Evolutionary conservation across 805 yeast species (phyloP).

Genomic region (Saccharomycopsis fermentans): DNA sequence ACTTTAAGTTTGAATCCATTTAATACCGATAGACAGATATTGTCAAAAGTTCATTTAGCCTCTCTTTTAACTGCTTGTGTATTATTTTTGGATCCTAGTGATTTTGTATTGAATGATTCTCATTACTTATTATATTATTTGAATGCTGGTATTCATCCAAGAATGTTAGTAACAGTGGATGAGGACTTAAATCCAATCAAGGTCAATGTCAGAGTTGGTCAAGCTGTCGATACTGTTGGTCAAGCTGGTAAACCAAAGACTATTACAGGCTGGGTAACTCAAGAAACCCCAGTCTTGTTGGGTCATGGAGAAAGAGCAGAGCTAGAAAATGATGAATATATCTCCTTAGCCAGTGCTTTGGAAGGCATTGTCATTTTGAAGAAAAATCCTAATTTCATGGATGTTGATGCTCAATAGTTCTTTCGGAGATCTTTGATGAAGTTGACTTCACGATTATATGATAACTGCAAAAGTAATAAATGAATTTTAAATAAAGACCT

Average conservation of each 20-base stretch:
- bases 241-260: constrained; percentile 99
- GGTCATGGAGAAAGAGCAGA: constrained; percentile 96
- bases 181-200: constrained; percentile 77
- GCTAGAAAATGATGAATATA: constrained; percentile 87
- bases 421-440: background rate
- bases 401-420: constrained; percentile 32
- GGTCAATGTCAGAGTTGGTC: constrained; percentile 96
- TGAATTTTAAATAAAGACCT: background rate
- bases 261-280: constrained; percentile 99
- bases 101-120: constrained; percentile 63
- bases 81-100: constrained; percentile 75
- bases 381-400: constrained; percentile 81
- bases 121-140: constrained; percentile 80
- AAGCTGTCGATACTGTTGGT: constrained; percentile 97
- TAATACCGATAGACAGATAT: constrained; percentile 76
- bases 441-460: background rate
- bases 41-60: constrained; percentile 84
- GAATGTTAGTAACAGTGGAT: constrained; percentile 87
- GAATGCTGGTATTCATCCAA: constrained; percentile 83
- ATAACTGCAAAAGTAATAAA: background rate
- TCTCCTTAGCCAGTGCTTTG: constrained; percentile 66
- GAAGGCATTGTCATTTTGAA: constrained; percentile 91
- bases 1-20: constrained; percentile 83
- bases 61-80: constrained; percentile 77
- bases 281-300: constrained; percentile 89